phyloP scores from a whole-genome alignment of 176 grass and related monocot species.

The Elaeis guineensis region DNA sequence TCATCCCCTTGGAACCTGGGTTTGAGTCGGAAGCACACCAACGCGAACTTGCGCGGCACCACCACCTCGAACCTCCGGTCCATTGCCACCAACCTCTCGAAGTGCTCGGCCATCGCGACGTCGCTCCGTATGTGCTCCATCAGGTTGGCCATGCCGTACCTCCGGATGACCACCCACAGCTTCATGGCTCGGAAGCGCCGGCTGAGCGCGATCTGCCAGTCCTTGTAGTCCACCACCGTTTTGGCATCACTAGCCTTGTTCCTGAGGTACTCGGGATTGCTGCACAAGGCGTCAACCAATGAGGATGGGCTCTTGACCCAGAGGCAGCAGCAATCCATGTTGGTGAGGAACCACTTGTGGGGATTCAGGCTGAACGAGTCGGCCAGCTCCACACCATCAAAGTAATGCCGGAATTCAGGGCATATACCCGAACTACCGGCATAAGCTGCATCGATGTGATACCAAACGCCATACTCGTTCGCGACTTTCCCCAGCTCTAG shows the following conservation, averaged over 20 bases:
- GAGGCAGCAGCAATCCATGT: slow-evolving; percentile 34
- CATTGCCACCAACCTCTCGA: slow-evolving; percentile 22
- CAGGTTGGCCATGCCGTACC: slow-evolving; percentile 31
- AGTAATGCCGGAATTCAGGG: slow-evolving; percentile 22
- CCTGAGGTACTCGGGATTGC: slow-evolving; percentile 37
- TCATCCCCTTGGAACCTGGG: not conserved
- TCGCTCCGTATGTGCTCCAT: slow-evolving; percentile 13
- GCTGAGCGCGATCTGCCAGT: slow-evolving; percentile 40
- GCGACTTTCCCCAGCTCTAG: too few species aligned
- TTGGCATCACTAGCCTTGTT: not conserved
- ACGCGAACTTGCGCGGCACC: slow-evolving; percentile 22
- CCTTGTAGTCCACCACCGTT: slow-evolving; percentile 33
- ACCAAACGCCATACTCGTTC: too few species aligned
- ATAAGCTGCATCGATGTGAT: slow-evolving; percentile 39
- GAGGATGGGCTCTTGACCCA: not conserved
- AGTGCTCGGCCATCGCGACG: slow-evolving; percentile 33
- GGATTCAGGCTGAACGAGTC: slow-evolving; percentile 48
- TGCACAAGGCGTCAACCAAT: slow-evolving; percentile 19
- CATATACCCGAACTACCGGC: slow-evolving; percentile 29
- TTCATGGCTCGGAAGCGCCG: slow-evolving; percentile 32
- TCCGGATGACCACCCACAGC: slow-evolving; percentile 27
- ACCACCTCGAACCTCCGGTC: slow-evolving; percentile 45
- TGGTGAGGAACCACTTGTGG: slow-evolving; percentile 52
- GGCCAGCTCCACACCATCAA: slow-evolving; percentile 31
- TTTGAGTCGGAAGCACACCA: slow-evolving; percentile 33